Conservation (phyloP, 208 protist species). For the Endotrypanum monterogeii region DNA sequence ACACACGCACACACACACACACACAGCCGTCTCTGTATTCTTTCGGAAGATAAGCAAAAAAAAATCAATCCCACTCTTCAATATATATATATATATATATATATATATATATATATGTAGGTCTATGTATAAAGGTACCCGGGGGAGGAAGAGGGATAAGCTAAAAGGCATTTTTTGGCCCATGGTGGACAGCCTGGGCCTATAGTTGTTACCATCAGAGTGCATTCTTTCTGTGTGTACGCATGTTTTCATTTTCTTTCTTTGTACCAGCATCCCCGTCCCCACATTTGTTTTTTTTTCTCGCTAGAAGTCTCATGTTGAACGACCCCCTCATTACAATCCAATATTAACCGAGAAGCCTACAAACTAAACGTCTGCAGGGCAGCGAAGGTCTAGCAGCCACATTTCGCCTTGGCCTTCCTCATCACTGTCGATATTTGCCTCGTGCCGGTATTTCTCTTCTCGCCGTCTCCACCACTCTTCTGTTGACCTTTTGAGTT, state of each 20-base stretch:
- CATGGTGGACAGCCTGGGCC: no score
- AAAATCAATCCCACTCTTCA: background rate
- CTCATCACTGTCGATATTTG: background rate
- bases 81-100: no score
- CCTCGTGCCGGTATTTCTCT: background rate
- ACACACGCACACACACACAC: background rate
- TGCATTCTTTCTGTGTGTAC: no score
- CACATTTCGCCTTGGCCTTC: slow-evolving; percentile 19
- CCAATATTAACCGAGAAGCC: background rate
- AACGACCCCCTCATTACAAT: background rate
- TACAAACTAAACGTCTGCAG: slow-evolving; percentile 26
- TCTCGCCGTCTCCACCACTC: background rate
- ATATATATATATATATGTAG: no score
- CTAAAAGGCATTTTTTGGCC: no score
- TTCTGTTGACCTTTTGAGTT: background rate
- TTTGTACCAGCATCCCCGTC: no score
- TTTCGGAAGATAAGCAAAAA: background rate
- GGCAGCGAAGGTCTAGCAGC: slow-evolving; percentile 39
- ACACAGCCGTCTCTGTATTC: background rate
- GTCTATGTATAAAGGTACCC: no score
- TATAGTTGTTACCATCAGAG: no score
- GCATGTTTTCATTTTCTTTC: no score
- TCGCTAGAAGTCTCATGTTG: background rate
- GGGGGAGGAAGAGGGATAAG: no score
- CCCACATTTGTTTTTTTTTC: no score